Percentiles rank a stretch among this genome's conserved stretches.
Conservation (phyloP, 208 protist genomes). For the Trypanosoma avium region DNA sequence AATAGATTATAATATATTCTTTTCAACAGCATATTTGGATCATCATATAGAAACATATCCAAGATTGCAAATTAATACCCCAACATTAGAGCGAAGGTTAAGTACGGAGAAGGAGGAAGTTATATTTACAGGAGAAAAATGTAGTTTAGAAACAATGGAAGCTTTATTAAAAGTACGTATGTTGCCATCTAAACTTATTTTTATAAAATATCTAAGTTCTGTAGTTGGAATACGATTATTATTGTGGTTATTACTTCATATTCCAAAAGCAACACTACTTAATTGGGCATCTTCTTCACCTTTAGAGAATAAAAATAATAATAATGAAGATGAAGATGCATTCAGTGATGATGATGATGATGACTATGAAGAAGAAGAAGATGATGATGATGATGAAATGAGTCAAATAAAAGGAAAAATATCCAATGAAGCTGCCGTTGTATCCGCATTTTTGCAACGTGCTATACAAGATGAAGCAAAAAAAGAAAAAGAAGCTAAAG, state of each 20-base stretch:
- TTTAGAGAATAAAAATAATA: slow-evolving; percentile 1
- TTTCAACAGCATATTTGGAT: slow-evolving; percentile 26
- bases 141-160: slow-evolving; percentile 34
- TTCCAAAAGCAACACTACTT: slow-evolving; percentile 39
- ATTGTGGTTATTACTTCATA: slow-evolving; percentile 61
- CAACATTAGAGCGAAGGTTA: slow-evolving; percentile 3
- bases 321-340: slow-evolving; percentile 25
- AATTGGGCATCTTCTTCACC: slow-evolving; percentile 34
- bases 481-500: too few species aligned
- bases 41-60: not conserved
- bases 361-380: not conserved
- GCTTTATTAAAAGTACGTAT: slow-evolving; percentile 51
- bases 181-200: slow-evolving; percentile 41
- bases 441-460: slow-evolving; percentile 9
- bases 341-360: slow-evolving; percentile 23
- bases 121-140: slow-evolving; percentile 11
- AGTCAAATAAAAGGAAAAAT: slow-evolving; percentile 23
- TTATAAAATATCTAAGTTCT: slow-evolving; percentile 24
- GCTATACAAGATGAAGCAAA: not conserved
- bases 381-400: slow-evolving; percentile 22
- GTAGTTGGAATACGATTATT: slow-evolving; percentile 49
- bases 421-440: not conserved
- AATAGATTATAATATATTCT: slow-evolving; percentile 79
- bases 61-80: slow-evolving; percentile 5
- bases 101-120: not conserved